Percentiles rank a stretch among this genome's conserved stretches.
These are phyloP conservation scores for Isabelozyma pseudorhagii DNA, from an alignment of 805 yeast genomes.

Conservation along the genomic window DNA sequence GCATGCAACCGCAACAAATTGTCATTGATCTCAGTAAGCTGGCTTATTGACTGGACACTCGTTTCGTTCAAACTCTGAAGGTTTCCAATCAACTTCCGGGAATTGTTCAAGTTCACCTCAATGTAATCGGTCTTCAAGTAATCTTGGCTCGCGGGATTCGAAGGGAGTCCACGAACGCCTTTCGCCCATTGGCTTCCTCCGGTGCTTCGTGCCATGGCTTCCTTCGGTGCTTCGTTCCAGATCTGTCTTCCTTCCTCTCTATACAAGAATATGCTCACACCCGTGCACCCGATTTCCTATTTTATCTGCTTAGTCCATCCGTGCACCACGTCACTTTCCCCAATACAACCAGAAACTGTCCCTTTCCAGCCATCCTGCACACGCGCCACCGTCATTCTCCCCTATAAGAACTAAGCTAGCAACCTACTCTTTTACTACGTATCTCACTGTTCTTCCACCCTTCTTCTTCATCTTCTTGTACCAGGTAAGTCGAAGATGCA, in stretches of 20 bases:
- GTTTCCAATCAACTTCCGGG: constrained; percentile 28
- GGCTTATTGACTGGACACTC: constrained; percentile 3
- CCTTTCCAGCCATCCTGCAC: neutral
- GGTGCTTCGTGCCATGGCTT: neutral
- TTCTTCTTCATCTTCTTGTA: neutral
- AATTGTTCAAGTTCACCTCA: constrained; percentile 36
- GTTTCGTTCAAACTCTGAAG: constrained; percentile 10
- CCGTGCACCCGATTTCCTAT: too few species aligned
- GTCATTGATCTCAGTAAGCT: constrained; percentile 9
- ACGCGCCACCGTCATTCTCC: neutral
- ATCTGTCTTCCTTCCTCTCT: too few species aligned
- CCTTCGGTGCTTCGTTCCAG: too few species aligned
- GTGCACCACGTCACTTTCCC: neutral
- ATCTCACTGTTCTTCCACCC: neutral
- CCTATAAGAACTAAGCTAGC: neutral
- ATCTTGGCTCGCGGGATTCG: constrained; percentile 29
- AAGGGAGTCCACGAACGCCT: constrained; percentile 30
- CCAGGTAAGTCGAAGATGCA: constrained; percentile 20
- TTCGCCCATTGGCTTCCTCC: constrained; percentile 17
- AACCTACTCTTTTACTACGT: neutral
- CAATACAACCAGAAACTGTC: neutral
- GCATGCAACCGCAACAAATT: constrained; percentile 14
- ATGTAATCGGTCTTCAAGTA: constrained; percentile 32
- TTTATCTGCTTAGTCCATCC: too few species aligned
- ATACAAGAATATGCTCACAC: too few species aligned